These are phyloP conservation scores for Coemansia sp. DNA, from an alignment of 192 early-diverging fungal species.

Conservation along the genomic window DNA sequence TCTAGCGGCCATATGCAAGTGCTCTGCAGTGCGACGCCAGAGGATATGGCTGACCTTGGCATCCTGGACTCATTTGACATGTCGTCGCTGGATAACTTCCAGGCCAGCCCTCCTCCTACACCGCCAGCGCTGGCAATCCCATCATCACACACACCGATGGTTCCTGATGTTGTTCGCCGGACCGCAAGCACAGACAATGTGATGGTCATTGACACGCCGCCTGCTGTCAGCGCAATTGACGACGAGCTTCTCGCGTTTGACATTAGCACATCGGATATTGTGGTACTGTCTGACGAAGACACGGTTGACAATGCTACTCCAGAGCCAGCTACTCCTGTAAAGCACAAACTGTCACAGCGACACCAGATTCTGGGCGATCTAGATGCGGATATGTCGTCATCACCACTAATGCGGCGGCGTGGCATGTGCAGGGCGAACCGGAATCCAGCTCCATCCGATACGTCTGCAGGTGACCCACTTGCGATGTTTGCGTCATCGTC, in stretches of 20 bases:
- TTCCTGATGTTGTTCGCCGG: background rate
- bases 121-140: constrained; percentile 13
- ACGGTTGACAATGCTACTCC: background rate
- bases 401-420: constrained; percentile 5
- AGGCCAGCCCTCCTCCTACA: constrained; percentile 25
- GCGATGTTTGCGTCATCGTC: constrained; percentile 7
- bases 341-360: background rate
- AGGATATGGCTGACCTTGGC: constrained; percentile 10
- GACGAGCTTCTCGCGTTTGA: constrained; percentile 31
- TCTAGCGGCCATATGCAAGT: background rate
- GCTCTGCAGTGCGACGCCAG: background rate
- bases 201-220: background rate
- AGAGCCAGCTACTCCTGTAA: background rate
- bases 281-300: constrained; percentile 35
- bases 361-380: background rate
- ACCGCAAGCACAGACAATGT: constrained; percentile 1
- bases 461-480: background rate
- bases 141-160: background rate
- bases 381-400: constrained; percentile 20
- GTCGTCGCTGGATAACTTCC: constrained; percentile 24
- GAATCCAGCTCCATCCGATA: constrained; percentile 2
- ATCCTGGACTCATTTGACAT: constrained; percentile 11
- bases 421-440: constrained; percentile 1
- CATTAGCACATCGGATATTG: constrained; percentile 24
- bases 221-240: constrained; percentile 8